These are phyloP conservation scores for Reticulascus tulasneorum DNA, from an alignment of 2,329 filamentous ascomycete species.

Conservation along the genomic window DNA sequence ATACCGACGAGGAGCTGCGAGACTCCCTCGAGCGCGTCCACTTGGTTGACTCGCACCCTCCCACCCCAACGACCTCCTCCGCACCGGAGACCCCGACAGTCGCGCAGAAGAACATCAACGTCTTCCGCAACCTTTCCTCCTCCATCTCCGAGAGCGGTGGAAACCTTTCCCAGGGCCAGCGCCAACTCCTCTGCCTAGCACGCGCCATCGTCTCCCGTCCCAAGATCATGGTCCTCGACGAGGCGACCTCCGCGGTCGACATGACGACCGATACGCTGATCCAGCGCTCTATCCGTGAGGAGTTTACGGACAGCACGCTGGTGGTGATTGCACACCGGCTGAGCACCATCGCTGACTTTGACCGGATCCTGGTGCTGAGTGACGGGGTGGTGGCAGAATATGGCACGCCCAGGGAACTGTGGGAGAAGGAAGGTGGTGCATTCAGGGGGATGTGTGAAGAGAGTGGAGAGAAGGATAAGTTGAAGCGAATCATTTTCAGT, in stretches of 20 bases:
- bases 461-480: slow-evolving; percentile 54
- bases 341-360: slow-evolving; percentile 74
- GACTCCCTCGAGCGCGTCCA: slow-evolving; percentile 69
- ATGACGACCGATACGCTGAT: slow-evolving; percentile 73
- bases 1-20: slow-evolving; percentile 63
- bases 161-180: slow-evolving; percentile 72
- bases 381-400: slow-evolving; percentile 66
- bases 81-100: slow-evolving; percentile 24
- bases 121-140: slow-evolving; percentile 59
- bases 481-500: slow-evolving; percentile 41
- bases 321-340: slow-evolving; percentile 73
- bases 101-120: slow-evolving; percentile 54
- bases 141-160: slow-evolving; percentile 68
- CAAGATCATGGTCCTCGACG: slow-evolving; percentile 75
- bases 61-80: slow-evolving; percentile 35
- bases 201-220: slow-evolving; percentile 68
- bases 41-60: slow-evolving; percentile 45
- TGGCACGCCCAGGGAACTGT: slow-evolving; percentile 59
- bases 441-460: slow-evolving; percentile 63
- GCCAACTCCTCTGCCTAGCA: slow-evolving; percentile 71
- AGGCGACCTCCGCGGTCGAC: slow-evolving; percentile 75
- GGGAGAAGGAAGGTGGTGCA: slow-evolving; percentile 47
- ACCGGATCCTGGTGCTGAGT: slow-evolving; percentile 67
- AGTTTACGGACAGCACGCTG: slow-evolving; percentile 65
- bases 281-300: slow-evolving; percentile 67